Percentiles rank a stretch among this genome's conserved stretches.
These are phyloP conservation scores for Fusarium liriodendri DNA, from an alignment of 2,329 filamentous ascomycete species.

Conservation along the genomic window DNA sequence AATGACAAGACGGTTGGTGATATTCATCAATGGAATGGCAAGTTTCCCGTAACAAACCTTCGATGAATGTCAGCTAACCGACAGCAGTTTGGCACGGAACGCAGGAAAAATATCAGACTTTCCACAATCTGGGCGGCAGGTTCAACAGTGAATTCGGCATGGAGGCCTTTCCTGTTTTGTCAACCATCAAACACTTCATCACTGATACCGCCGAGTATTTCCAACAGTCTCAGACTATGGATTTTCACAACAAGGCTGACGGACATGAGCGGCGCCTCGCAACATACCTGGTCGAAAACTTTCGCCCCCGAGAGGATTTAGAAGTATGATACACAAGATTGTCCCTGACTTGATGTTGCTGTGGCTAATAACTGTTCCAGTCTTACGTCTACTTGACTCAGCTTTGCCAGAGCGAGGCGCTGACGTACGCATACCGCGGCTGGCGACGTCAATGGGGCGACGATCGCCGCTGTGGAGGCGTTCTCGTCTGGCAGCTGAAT, in stretches of 20 bases:
- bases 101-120: slow-evolving; percentile 92
- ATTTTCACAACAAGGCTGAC: slow-evolving; percentile 96
- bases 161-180: slow-evolving; percentile 88
- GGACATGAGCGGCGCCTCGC: slow-evolving; percentile 89
- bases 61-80: background rate
- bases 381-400: slow-evolving; percentile 79
- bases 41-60: background rate
- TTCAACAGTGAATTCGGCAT: slow-evolving; percentile 98
- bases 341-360: background rate
- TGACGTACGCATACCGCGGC: slow-evolving; percentile 72
- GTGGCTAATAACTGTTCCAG: slow-evolving; percentile 65
- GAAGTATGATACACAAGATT: background rate
- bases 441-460: slow-evolving; percentile 83
- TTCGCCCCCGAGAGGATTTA: slow-evolving; percentile 64
- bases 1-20: slow-evolving; percentile 85
- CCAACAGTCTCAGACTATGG: slow-evolving; percentile 85
- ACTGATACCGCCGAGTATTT: slow-evolving; percentile 79
- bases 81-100: slow-evolving; percentile 84
- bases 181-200: slow-evolving; percentile 84
- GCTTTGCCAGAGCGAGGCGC: slow-evolving; percentile 75
- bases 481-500: slow-evolving; percentile 87
- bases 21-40: slow-evolving; percentile 88
- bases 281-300: slow-evolving; percentile 90
- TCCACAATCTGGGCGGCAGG: slow-evolving; percentile 84
- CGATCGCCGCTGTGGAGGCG: slow-evolving; percentile 78